These are phyloP conservation scores for Musa acuminata DNA, from an alignment of 176 grass and related monocot species.

Conservation along the genomic window DNA sequence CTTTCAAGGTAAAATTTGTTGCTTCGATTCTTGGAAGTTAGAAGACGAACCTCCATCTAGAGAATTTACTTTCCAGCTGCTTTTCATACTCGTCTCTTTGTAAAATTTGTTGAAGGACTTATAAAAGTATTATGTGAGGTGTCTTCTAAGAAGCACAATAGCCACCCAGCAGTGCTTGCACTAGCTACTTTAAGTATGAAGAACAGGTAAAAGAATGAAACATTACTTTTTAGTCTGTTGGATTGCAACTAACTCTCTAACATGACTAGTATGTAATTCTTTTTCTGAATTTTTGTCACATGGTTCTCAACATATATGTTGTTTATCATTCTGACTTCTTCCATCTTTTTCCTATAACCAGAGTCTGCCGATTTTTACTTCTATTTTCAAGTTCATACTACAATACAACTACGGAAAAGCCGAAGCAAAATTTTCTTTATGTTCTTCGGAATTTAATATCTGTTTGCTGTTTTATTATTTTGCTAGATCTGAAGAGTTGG, in stretches of 20 bases:
- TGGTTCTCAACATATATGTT: not conserved
- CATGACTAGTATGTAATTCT: not conserved
- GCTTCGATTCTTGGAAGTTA: not conserved
- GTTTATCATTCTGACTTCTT: not conserved
- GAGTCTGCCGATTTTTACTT: not conserved
- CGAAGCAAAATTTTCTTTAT: not conserved
- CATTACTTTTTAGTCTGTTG: not conserved
- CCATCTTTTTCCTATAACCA: not conserved
- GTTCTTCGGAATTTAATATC: not conserved
- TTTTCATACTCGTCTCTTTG: too few species aligned
- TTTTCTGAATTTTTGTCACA: not conserved
- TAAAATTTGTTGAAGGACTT: not conserved
- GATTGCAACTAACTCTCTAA: not conserved
- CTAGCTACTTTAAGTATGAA: not conserved
- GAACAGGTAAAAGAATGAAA: not conserved
- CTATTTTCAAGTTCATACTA: not conserved
- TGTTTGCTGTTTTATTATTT: conserved; percentile 26
- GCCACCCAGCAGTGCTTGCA: not conserved
- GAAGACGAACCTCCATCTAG: too few species aligned
- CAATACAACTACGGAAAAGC: not conserved
- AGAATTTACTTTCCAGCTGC: too few species aligned
- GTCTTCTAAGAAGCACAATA: not conserved
- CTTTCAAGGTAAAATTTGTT: not conserved
- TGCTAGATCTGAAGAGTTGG: conserved; percentile 78
- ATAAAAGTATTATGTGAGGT: not conserved